Base-by-base conservation (phyloP, 495 filamentous ascomycete species). In the Hypoxylon trugodes region DNA sequence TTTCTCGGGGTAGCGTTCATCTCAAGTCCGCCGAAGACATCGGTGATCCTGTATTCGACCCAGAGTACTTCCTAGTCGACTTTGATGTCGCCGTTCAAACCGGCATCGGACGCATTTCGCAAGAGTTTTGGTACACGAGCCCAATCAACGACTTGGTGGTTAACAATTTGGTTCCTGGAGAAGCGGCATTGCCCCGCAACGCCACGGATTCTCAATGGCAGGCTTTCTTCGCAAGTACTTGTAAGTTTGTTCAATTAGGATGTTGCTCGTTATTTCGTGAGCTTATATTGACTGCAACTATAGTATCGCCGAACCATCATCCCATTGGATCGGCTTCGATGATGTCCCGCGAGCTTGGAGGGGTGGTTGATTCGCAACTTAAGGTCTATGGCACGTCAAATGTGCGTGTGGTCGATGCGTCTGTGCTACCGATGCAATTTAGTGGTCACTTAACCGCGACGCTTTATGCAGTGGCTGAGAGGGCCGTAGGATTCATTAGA, bases 381-480 rank as follows among this genome's bases (percentile, higher is more conserved):
- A 79, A 81, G 65, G 83, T 88, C 0, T 79, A 86, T 46, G 86
- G 82, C 1, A 77, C 80, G 1, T 57, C 69, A 33, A 72, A 74
- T n/a, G 56, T 76, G 35, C 74, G 79, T 7, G 82, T 89, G 1
- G 82, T 84, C 0, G 85, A 86, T 70, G 81, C 80, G 1, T 79
- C 76, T 38, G 68, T 85, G 10, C 62, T 85, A 25, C 81, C 83
- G 5, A 67, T 79, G 22, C 76, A 78, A 37, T 65, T 80, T 1
- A 76, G 76, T 35, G 79, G 76, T 4, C 80, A 86, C 65, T 72
- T 79, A 36, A 70, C 76, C 7, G 72, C 72, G 9, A 79, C 77
- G 10, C 74, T 85, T 15, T 86, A 83, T 60, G 82, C 80, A 7
- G 71, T 85, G 46, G 82, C 81, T 10, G 83, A 86, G 71, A 80